Base-by-base conservation (phyloP, 1,139 yeast species). In the Magnusiomyces suaveolens region DNA sequence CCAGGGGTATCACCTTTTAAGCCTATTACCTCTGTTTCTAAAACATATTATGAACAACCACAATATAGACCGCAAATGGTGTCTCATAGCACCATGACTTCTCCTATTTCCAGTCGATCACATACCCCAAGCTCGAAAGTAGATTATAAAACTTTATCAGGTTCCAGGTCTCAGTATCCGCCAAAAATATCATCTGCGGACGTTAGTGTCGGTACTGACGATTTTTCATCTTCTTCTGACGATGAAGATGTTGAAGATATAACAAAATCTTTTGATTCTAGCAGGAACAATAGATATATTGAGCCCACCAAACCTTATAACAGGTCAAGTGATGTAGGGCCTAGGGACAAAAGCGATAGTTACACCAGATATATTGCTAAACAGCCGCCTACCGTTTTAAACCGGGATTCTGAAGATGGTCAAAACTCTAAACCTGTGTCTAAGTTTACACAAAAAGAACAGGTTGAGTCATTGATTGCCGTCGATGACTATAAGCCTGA, bases 381-480 rank as follows among this genome's bases (percentile, higher is more conserved):
- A 36, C 41, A 36, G 18, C 18, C 6, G 12, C 6, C 8, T 36
- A 8, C 18, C 4, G 10, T n/a, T n/a, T 36, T 18, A 36, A 36
- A n/a, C 18, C 16, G 48, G 43, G 18, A n/a, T 18, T 26, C 54
- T 14, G 44, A 46, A 29, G 44, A 52, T 25, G n/a, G 24, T 32
- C 53, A 38, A n/a, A 50, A 48, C 14, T 52, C 53, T 14, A 46
- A 56, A 14, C 58, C 58, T 16, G 43, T 49, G 8, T 53, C 56
- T 8, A 43, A 53, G 33, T 53, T 44, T 49, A 39, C 50, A 2
- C 48, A 36, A n/a, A 48, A 52, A 4, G 4, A 6, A 10, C 16
- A 38, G 14, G 29, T 54, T 6, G 58, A 56, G 2, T 25, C 55
- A 1, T 24, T 56, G 41, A 23, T 53, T 16, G 56, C 53, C 36